Base-by-base conservation (phyloP, 345 rosid species). In the Excoecaria agallocha region DNA sequence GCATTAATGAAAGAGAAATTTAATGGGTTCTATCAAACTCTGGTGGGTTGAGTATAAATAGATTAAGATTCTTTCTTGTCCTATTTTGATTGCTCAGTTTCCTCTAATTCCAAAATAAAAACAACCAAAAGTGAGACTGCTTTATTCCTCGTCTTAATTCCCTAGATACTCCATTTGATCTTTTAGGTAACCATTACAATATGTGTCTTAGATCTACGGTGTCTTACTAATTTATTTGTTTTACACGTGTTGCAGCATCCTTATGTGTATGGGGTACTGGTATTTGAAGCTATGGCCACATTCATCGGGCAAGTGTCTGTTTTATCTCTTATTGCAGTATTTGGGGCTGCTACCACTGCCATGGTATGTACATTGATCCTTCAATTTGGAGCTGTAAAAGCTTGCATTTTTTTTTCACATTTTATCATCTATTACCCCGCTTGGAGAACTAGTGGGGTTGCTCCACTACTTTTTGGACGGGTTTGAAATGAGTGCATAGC, bases 271-370 rank as follows among this genome's bases (percentile, higher is more conserved):
- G 99, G 91, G 3, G 99, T 95, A 70, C 71, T 95, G 38, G 75
- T 95, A 24, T 95, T 95, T 24, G 99, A 93, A 87, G 97, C 99
- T 48, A 84, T 93, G 98, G 98, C 97, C 55, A 95, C 98, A 13
- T 93, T 93, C 82, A 81, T 95, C 5, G 98, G 99, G 41, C 98
- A 95, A 84, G 91, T 93, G 62, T 93, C 99, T 13, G 99, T 93
- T 70, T 72, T 95, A 57, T 95, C 98, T 6, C 97, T 95, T 75
- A 91, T 91, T 67, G 98, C 99, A 58, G 82, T 95, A 68, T 95
- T 93, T 11, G 98, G 99, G 57, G 99, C 99, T 17, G 98, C 99
- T 30, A 89, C 94, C 24, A 95, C 99, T 37, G 97, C 99, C 54
- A 90, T 95, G 94, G 99, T 95, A 88, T 74, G 9, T 58, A 1